These are phyloP conservation scores for Kazachstania bromeliacearum DNA, from an alignment of 805 yeast genomes.

Conservation along the genomic window DNA sequence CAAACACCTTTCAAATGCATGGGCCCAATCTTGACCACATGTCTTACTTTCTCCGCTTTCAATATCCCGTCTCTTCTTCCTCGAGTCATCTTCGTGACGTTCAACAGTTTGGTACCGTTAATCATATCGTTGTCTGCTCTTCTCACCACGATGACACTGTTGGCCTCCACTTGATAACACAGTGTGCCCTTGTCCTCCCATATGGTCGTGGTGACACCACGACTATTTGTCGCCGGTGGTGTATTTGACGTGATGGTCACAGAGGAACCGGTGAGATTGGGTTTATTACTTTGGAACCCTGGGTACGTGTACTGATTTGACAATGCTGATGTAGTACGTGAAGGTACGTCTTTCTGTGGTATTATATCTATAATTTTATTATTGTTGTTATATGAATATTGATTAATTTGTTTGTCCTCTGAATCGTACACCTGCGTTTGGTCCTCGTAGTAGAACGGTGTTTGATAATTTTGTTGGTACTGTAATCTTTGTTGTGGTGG, in stretches of 20 bases:
- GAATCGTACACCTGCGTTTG: neutral
- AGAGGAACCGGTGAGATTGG: neutral
- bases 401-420: neutral
- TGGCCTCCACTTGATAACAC: slow-evolving; percentile 79
- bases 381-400: neutral
- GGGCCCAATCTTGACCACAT: slow-evolving; percentile 77
- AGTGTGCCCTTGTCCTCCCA: slow-evolving; percentile 86
- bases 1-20: slow-evolving; percentile 87
- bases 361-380: neutral
- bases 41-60: slow-evolving; percentile 65
- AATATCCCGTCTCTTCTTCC: slow-evolving; percentile 80
- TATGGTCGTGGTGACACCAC: slow-evolving; percentile 66
- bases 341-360: neutral
- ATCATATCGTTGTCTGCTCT: slow-evolving; percentile 81
- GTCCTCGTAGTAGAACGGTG: neutral
- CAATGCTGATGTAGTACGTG: neutral
- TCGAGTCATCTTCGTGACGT: slow-evolving; percentile 80
- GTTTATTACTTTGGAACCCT: slow-evolving; percentile 10
- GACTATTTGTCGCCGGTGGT: neutral
- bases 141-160: slow-evolving; percentile 70
- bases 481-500: slow-evolving; percentile 1
- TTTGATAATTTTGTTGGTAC: neutral
- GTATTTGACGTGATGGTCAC: neutral
- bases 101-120: slow-evolving; percentile 74
- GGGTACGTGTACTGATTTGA: slow-evolving; percentile 12